phyloP scores from a whole-genome alignment of 2,329 filamentous ascomycete genomes.

The Claviceps maximensis region DNA sequence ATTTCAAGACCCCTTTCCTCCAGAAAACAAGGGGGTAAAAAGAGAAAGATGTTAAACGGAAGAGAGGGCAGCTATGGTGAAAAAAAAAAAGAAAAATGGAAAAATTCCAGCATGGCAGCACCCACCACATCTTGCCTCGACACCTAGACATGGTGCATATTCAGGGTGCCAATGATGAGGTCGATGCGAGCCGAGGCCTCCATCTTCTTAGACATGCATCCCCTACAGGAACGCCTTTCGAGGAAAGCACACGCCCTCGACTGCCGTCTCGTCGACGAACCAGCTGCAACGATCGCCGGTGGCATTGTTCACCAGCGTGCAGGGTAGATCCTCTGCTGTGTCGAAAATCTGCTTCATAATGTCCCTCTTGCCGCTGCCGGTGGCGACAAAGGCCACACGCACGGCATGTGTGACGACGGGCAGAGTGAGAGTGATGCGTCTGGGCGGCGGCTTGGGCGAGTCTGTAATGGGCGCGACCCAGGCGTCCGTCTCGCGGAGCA shows the following conservation, averaged over 20 bases:
- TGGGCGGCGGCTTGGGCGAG: slow-evolving; percentile 86
- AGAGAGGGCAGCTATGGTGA: no score
- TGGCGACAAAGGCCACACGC: slow-evolving; percentile 83
- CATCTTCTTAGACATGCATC: not conserved
- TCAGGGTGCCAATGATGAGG: not conserved
- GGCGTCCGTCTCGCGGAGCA: slow-evolving; percentile 73
- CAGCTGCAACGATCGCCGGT: slow-evolving; percentile 81
- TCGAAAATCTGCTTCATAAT: slow-evolving; percentile 88
- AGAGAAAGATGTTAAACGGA: not conserved
- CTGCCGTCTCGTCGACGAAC: slow-evolving; percentile 82
- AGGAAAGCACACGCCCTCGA: slow-evolving; percentile 75
- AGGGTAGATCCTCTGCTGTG: slow-evolving; percentile 60
- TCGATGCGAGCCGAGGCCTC: not conserved
- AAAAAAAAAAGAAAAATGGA: not conserved
- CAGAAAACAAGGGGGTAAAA: not conserved
- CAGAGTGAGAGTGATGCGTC: slow-evolving; percentile 81
- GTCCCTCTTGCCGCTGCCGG: slow-evolving; percentile 77
- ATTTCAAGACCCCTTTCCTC: no score
- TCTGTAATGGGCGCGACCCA: slow-evolving; percentile 91
- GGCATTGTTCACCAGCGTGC: slow-evolving; percentile 73
- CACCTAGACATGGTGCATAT: not conserved
- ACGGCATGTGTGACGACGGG: slow-evolving; percentile 81
- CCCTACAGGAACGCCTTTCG: slow-evolving; percentile 49
- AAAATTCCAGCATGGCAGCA: not conserved
- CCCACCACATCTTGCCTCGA: not conserved